Base-by-base conservation (phyloP, 2,329 filamentous ascomycete genomes). In the Teratosphaeria nubilosa region DNA sequence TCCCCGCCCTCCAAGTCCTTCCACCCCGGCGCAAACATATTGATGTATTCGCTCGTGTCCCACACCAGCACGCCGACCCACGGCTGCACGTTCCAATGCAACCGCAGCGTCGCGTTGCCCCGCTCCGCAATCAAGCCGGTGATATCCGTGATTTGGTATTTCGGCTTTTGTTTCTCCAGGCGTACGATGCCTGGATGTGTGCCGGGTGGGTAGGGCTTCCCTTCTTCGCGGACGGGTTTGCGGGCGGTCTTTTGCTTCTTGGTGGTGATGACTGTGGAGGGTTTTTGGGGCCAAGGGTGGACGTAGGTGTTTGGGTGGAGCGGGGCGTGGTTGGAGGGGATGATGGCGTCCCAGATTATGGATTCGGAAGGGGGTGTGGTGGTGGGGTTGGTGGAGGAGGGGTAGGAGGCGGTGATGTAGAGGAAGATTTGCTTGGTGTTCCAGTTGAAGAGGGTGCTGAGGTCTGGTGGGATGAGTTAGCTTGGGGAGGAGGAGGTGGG, bases 381-480 rank as follows among this genome's bases (percentile, higher is more conserved):
- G 59, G 73, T 58, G 31, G 69, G 64, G 14, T 66, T 63, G 53
- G 74, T 73, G 53, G 75, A 74, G 53, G 75, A 74, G 41, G 79
- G 78, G 71, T 86, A 87, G 58, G 80, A 86, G 57, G 92, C 92
- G 57, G 90, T 92, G 59, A 99, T 86, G 78, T 96, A 99, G 73
- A 96, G 86, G 76, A 97, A 99, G 69, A 99, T 78, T 76, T 97
- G 90, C 75, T 99, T 99, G 22, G 95, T 99, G 80, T 99, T 99
- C 94, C 92, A 99, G 70, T 89, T 95, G 82, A 97, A 97, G 67
- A 99, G 88, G 51, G 87, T 87, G 60, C 85, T 87, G 60, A 99
- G 83, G 76, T 99, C 92, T 80, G 31, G 48, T 61, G 59, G 25
- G 61, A 62, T 30, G 27, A 60, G n/a, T 41, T 32, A 52, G 54